Conservation (phyloP, 495 filamentous ascomycete species). For the Talaromyces stipitatus region DNA sequence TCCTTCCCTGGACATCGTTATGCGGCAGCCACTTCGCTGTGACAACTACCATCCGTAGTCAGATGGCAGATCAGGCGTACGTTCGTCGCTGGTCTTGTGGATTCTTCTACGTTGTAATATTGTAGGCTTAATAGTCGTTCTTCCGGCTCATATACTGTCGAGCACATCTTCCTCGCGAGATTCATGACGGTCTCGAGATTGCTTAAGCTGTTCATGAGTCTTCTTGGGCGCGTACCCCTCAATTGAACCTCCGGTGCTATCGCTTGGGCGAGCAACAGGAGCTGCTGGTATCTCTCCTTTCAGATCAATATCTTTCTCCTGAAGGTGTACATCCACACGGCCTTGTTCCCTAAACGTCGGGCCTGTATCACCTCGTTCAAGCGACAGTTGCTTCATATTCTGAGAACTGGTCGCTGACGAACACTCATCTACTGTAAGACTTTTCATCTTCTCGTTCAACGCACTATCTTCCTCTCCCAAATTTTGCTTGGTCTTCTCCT, state of each 20-base stretch:
- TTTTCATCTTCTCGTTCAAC: not conserved
- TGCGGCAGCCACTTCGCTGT: not conserved
- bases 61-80: not conserved
- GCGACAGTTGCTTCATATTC: conserved; percentile 25
- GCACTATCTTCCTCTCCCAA: not conserved
- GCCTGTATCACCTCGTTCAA: conserved; percentile 40
- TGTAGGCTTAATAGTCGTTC: not conserved
- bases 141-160: conserved; percentile 22
- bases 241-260: conserved; percentile 34
- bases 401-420: not conserved
- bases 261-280: conserved; percentile 26
- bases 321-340: conserved; percentile 29
- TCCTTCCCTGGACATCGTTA: conserved; percentile 12
- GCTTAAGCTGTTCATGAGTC: conserved; percentile 5
- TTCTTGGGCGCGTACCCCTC: conserved; percentile 36
- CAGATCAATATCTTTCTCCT: conserved; percentile 27
- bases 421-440: not conserved
- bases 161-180: conserved; percentile 25
- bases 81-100: not conserved
- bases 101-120: not conserved
- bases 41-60: not conserved
- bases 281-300: conserved; percentile 10
- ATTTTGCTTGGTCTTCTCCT: conserved; percentile 9
- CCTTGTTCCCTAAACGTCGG: conserved; percentile 17
- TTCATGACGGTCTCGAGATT: not conserved